phyloP scores from a whole-genome alignment of 805 yeast species.

The Deakozyma indianensis region DNA sequence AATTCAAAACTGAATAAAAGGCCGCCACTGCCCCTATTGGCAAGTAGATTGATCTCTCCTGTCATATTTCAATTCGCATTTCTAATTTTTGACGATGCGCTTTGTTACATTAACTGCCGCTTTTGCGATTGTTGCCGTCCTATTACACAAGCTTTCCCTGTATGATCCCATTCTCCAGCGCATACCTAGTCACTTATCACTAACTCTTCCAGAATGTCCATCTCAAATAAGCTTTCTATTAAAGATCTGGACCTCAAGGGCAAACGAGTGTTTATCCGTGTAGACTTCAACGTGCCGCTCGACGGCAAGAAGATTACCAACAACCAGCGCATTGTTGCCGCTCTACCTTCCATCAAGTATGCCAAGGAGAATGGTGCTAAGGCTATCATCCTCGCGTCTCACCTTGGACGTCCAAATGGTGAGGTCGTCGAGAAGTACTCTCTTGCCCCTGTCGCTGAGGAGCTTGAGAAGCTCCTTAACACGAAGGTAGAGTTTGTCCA shows the following conservation, averaged over 20 bases:
- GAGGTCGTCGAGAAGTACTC: conserved; percentile 76
- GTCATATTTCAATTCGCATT: no score
- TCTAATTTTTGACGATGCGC: no score
- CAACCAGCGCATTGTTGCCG: conserved; percentile 99
- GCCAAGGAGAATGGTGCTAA: conserved; percentile 84
- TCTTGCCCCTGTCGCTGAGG: conserved; percentile 83
- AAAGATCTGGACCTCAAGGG: conserved; percentile 74
- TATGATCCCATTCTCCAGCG: background rate
- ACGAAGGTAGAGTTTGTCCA: conserved; percentile 63
- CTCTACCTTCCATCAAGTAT: conserved; percentile 94
- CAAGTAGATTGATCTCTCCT: no score
- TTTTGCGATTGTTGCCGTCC: background rate
- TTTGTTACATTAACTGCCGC: background rate
- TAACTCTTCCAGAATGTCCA: conserved; percentile 47
- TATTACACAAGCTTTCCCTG: background rate
- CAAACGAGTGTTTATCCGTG: conserved; percentile 97
- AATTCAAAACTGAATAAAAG: no score
- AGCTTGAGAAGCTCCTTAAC: conserved; percentile 65
- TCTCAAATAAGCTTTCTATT: conserved; percentile 85
- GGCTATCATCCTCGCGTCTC: conserved; percentile 87
- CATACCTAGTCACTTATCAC: background rate
- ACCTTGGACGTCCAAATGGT: conserved; percentile 99
- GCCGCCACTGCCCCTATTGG: no score
- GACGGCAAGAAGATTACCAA: conserved; percentile 96
- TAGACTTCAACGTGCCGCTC: conserved; percentile 43